Base-by-base conservation (phyloP, 169 alveolate species). In the Toxoplasma gondii region DNA sequence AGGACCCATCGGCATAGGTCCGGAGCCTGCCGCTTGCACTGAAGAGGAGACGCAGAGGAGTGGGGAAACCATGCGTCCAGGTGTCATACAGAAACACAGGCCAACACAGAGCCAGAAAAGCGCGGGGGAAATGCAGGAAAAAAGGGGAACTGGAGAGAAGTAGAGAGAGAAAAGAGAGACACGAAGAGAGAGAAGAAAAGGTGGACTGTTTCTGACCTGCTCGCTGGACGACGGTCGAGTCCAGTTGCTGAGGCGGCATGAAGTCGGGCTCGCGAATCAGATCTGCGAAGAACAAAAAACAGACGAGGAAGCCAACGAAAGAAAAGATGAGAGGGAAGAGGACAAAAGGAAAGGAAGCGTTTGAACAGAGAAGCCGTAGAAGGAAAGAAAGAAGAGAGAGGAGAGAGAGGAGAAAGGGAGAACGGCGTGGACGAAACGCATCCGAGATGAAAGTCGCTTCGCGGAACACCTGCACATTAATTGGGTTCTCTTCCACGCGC, bases 191-290 rank as follows among this genome's bases (percentile, higher is more conserved):
- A 64, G 31, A 31, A 16, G 22, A 64, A 64, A 7, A 64, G 74
- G 22, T 12, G n/a, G 5, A 1, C 74, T 1, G 24, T 19, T 19
- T 53, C 74, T 64, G n/a, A 82, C 90, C 90, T 2, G 90, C 90
- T 38, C 90, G 27, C 90, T 82, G 90, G 29, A 82, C 67, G 69
- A 82, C 67, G 38, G 17, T 7, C 1, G 36, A 7, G 1, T 82
- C 90, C 19, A 82, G 58, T 16, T 31, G 58, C 90, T 82, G 90
- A 12, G 90, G 90, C 34, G 90, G 90, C 34, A 38, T 17, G 67
- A 82, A 82, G 9, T 43, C 90, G 31, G 90, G 90, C 64, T 82
- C 90, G 19, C 90, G 53, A 22, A 82, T 82, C 41, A 82, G 41
- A 82, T 82, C 90, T 82, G 90, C 10, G 36, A 22, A 82, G 27